These are phyloP conservation scores for Phytophthora tubulina DNA, from an alignment of 352 stramenopile genomes.

Conservation along the genomic window DNA sequence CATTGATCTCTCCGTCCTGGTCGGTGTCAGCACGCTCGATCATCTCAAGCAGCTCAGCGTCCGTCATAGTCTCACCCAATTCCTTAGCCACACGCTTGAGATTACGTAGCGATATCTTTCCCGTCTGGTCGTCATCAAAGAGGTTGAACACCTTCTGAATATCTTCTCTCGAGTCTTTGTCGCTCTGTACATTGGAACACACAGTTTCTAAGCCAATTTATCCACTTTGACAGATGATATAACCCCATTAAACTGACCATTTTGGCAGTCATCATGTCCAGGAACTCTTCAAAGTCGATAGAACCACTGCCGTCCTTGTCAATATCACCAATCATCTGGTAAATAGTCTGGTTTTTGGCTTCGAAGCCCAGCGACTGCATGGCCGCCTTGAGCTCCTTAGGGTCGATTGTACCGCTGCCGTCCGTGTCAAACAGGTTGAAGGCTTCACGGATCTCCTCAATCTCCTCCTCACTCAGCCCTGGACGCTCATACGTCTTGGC, in stretches of 20 bases:
- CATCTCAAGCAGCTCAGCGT: slow-evolving; percentile 99
- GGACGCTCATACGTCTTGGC: slow-evolving; percentile 93
- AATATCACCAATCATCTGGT: slow-evolving; percentile 98
- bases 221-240: neutral
- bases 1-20: slow-evolving; percentile 96
- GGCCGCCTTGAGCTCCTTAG: slow-evolving; percentile 97
- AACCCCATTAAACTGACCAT: slow-evolving; percentile 65
- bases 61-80: slow-evolving; percentile 99
- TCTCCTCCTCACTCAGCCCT: slow-evolving; percentile 94
- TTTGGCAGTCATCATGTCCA: slow-evolving; percentile 97
- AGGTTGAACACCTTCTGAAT: slow-evolving; percentile 97
- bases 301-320: slow-evolving; percentile 96
- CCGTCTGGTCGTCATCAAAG: slow-evolving; percentile 98
- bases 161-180: slow-evolving; percentile 96
- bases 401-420: slow-evolving; percentile 96
- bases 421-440: slow-evolving; percentile 99
- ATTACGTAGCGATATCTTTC: slow-evolving; percentile 97
- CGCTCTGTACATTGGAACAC: slow-evolving; percentile 62
- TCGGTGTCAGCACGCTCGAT: slow-evolving; percentile 97
- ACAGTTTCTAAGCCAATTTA: slow-evolving; percentile 10
- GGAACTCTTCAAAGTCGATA: slow-evolving; percentile 98
- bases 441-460: slow-evolving; percentile 96
- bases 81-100: slow-evolving; percentile 98
- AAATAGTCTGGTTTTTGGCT: slow-evolving; percentile 97
- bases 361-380: slow-evolving; percentile 98